Evolutionary conservation across 345 rosid species (phyloP), one percentile per base, ranked within the genome.

Genomic region (Noccaea bulbosa): DNA sequence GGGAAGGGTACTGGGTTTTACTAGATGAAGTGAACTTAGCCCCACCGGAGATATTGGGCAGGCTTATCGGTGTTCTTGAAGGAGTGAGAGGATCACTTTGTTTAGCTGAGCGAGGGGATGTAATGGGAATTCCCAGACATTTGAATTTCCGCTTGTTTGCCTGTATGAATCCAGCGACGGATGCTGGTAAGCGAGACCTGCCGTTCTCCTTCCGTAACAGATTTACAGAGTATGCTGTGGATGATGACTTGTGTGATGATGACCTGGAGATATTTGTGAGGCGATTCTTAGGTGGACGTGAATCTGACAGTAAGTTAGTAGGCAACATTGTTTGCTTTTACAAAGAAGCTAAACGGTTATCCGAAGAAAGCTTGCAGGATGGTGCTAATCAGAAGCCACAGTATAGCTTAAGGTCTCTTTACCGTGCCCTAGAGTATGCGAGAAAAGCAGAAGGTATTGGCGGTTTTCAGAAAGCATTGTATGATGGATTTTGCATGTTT

Each of bases 341-440:
- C 73, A 85, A 84, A 82, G 80, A 80, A 59, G 96, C 95, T 51
- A 90, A 85, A 81, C 83, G 74, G 77, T 83, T 80, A 47, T 87
- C 96, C 30, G 93, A 85, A 59, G 97, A 93, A 81, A 80, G 84
- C 84, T 82, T 93, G 73, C 97, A 91, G 81, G 98, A 93, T 85
- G 98, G 98, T 54, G 98, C 97, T 52, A 93, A 91, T 83, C 98
- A 93, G 85, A 93, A 89, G 74, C 96, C 97, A 65, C 95, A 91
- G 69, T 93, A 85, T 72, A 93, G 98, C 84, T 83, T 93, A 77
- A 86, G 98, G 81, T 93, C 97, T 76, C 88, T 93, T 22, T 93
- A 85, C 68, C 91, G 97, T 52, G 90, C 98, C 27, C 78, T 93
- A 40, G 98, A 93, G 62, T 93, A 83, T 80, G 85, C 83, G 22